Evolutionary conservation across 2,329 filamentous ascomycete species (phyloP), one percentile per base, ranked within the genome.

Genomic region (Diaporthe vaccinii): DNA sequence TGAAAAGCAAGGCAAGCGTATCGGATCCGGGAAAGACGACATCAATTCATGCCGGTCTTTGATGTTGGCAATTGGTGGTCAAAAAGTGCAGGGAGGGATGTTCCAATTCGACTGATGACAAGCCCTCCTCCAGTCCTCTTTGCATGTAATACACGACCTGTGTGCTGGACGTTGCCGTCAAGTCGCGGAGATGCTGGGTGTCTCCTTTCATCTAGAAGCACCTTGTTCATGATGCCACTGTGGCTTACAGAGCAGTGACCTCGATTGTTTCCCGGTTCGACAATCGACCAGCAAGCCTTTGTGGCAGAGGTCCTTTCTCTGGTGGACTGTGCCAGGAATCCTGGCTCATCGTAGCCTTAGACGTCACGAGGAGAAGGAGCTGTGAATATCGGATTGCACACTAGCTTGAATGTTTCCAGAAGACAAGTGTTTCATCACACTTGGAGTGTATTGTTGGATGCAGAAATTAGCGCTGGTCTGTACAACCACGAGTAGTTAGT

Each of bases 361-460:
- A 46, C 31, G 39, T 9, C n/a, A 41, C 58, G 36, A 41, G 58
- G 58, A 39, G 20, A 36, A 36, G 4, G 36, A 28, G 15, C 8
- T 62, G n/a, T 61, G 20, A 51, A 20, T 22, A 22, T 31, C 25
- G 62, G 31, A 6, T 9, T 9, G 44, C 15, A n/a, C 59, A 65
- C 46, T 22, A 53, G 65, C 46, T 53, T 36, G 31, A 39, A 25
- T 49, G 22, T 20, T 17, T 25, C 28, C 22, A 36, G 39, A 28
- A 15, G 44, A 68, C 62, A 51, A 68, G 62, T 36, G 62, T 68
- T 68, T 68, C 62, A 53, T 53, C 17, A 53, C 5, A 49, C n/a
- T 9, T 10, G 31, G 14, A 20, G 28, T 17, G 17, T 22, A 41
- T 28, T 41, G 44, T 20, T 51, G 46, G 44, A 68, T 51, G 31